A percentile compares a stretch with the other conserved stretches of the same genome.
These are phyloP conservation scores for Xylaria hypoxylon DNA, from an alignment of 2,329 filamentous ascomycete species.

Conservation along the genomic window DNA sequence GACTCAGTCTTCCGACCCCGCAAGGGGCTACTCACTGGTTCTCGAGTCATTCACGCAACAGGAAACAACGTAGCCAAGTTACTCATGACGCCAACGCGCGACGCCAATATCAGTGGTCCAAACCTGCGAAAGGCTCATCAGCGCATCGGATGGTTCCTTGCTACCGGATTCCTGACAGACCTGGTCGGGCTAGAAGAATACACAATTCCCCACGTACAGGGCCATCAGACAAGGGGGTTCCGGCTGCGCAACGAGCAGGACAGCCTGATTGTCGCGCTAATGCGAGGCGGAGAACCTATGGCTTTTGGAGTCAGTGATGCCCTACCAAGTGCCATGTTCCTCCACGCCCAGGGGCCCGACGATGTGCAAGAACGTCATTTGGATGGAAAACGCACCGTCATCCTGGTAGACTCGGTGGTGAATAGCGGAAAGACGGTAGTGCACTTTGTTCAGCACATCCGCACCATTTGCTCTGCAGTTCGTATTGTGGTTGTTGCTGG, in stretches of 20 bases:
- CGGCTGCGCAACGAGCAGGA: constrained; percentile 59
- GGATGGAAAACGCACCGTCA: constrained; percentile 52
- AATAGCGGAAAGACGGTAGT: constrained; percentile 65
- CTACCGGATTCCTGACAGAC: constrained; percentile 59
- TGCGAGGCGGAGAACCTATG: constrained; percentile 73
- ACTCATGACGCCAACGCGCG: constrained; percentile 65
- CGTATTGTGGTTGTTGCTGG: constrained; percentile 49
- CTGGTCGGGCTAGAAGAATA: constrained; percentile 63
- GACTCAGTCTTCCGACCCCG: neutral
- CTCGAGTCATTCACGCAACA: constrained; percentile 57
- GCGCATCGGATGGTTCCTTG: constrained; percentile 65
- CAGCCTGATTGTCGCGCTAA: constrained; percentile 69
- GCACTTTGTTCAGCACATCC: constrained; percentile 62
- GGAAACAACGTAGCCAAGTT: constrained; percentile 59
- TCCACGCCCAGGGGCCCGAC: constrained; percentile 42
- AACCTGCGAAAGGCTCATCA: constrained; percentile 62
- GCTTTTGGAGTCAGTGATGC: constrained; percentile 67
- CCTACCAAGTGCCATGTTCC: constrained; percentile 57
- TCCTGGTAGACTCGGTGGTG: constrained; percentile 72
- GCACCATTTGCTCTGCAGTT: constrained; percentile 52
- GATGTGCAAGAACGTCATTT: constrained; percentile 61
- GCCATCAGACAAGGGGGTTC: constrained; percentile 57
- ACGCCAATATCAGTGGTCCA: constrained; percentile 60
- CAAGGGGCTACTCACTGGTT: constrained; percentile 7
- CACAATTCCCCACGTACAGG: constrained; percentile 64